Evolutionary conservation across 805 yeast species (phyloP), one percentile per base, ranked within the genome.

Genomic region (Candida ficus): DNA sequence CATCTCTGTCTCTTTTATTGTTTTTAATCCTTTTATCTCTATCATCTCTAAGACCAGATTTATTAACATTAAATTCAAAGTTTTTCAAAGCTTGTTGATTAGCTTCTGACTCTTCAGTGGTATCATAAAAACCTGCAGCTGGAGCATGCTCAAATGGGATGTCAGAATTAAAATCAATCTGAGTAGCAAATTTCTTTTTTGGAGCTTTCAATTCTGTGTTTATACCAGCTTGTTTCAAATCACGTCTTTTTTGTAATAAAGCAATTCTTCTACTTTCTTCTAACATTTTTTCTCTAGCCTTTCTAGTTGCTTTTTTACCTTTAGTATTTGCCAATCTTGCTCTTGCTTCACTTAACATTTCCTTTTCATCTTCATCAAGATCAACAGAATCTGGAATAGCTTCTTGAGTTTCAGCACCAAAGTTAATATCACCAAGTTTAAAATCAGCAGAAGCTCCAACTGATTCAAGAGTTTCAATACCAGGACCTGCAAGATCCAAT

Each of bases 321-420:
- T 84, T 88, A 0, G 97, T 89, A 53, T 88, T 90, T 11, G 95
- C 86, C 47, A 91, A 66, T 50, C 99, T 74, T 2, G 96, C 95
- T 35, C 83, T 74, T 1, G 99, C 99, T 57, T 93, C 99, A n/a
- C 87, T 78, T 7, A 90, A 61, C 96, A 90, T 88, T 58, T 91
- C 97, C 42, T 75, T 66, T 53, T 91, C 96, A 44, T 87, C 96
- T 32, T 88, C 96, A 43, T 81, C 90, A 70, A 88, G 66, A 21
- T 80, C 85, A 12, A 75, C 80, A 2, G 78, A 76, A 62, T 88
- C 95, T 0, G 95, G 95, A 45, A 76, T 70, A 0, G 96, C 91
- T 3, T 87, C 87, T 44, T 75, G 75, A 19, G 85, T 73, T 55
- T 90, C 96, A 0, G 90, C 84, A 47, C 78, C 70, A 14, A 83